Percentiles rank a stretch among this genome's conserved stretches.
Conservation (phyloP, 1,284 basidiomycete genomes). For the Ceratorhiza oryzae-sativae region DNA sequence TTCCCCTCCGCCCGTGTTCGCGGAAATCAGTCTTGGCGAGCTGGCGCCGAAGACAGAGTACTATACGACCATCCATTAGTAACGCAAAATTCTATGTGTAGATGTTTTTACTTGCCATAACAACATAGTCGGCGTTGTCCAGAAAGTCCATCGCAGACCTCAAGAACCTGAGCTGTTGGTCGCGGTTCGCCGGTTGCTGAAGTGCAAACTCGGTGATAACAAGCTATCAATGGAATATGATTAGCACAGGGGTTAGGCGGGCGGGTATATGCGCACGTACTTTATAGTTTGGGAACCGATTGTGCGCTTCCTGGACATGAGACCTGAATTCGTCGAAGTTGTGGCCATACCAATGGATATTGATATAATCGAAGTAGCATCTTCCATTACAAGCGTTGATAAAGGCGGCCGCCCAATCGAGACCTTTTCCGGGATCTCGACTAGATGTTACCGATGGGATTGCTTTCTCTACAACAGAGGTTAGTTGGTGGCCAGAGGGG, state of each 20-base stretch:
- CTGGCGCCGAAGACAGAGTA: slow-evolving; percentile 27
- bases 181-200: neutral
- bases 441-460: slow-evolving; percentile 33
- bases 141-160: slow-evolving; percentile 20
- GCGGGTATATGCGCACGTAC: neutral
- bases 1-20: slow-evolving; percentile 15
- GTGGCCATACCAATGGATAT: slow-evolving; percentile 33
- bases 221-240: neutral
- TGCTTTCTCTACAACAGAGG: slow-evolving; percentile 6
- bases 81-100: neutral
- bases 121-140: slow-evolving; percentile 17
- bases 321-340: slow-evolving; percentile 11
- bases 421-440: slow-evolving; percentile 5
- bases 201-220: slow-evolving; percentile 31
- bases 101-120: neutral
- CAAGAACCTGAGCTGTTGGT: slow-evolving; percentile 21
- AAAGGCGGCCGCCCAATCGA: slow-evolving; percentile 23
- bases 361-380: slow-evolving; percentile 33
- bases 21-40: slow-evolving; percentile 23
- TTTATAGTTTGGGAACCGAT: slow-evolving; percentile 19
- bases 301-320: slow-evolving; percentile 4
- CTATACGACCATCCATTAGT: neutral
- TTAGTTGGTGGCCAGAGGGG: neutral
- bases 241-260: neutral
- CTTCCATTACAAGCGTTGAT: slow-evolving; percentile 8